Conservation (phyloP, 768 basidiomycete genomes). For the Leccinum aurantiacum region DNA sequence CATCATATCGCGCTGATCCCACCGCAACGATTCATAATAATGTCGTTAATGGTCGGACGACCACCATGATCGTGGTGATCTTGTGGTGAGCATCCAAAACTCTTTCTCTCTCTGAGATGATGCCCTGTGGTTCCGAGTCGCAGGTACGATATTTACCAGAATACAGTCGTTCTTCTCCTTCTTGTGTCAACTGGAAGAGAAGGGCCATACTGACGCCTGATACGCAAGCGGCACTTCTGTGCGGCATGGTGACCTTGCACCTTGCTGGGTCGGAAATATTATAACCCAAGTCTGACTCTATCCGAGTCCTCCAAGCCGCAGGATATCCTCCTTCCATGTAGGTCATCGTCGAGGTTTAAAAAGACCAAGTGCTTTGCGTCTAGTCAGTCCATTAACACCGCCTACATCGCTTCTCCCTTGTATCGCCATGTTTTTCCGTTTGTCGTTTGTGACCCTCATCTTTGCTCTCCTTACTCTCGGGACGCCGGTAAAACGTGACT, state of each 20-base stretch:
- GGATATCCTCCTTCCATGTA: background rate
- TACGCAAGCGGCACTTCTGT: background rate
- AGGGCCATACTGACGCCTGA: background rate
- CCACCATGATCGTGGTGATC: background rate
- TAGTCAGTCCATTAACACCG: background rate
- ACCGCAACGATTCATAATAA: background rate
- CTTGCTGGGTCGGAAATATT: background rate
- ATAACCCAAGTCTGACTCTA: background rate
- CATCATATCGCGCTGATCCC: background rate
- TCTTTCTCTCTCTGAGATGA: background rate
- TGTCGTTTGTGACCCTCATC: slow-evolving; percentile 11
- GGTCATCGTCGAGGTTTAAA: slow-evolving; percentile 6
- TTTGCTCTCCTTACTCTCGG: slow-evolving; percentile 14
- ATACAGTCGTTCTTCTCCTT: background rate
- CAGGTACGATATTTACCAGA: background rate
- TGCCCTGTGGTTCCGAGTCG: background rate
- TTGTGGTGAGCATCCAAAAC: background rate
- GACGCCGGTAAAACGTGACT: slow-evolving; percentile 11
- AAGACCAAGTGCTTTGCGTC: background rate
- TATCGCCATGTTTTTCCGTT: slow-evolving; percentile 12
- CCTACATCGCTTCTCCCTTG: background rate
- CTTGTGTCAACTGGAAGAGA: background rate
- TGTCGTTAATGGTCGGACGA: background rate
- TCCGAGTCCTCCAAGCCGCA: background rate
- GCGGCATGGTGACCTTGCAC: background rate